Evolutionary conservation across 208 protist genomes (phyloP).

Genomic region (Crithidia brevicula): DNA sequence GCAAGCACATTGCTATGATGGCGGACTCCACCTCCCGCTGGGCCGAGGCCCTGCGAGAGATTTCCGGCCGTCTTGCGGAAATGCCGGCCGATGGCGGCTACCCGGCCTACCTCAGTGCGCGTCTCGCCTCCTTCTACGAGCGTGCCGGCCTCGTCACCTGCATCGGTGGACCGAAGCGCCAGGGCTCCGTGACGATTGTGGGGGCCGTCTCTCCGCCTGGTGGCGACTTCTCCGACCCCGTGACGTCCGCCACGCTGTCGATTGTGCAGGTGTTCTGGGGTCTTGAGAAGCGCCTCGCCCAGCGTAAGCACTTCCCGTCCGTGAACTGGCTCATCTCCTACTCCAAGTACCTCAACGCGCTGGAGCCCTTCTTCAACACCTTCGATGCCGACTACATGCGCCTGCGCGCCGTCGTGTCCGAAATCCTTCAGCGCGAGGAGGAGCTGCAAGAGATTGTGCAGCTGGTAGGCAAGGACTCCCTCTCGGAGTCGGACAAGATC

Average conservation of each 20-base stretch:
- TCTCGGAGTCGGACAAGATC: conserved; percentile 99
- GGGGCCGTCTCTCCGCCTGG: conserved; percentile 99
- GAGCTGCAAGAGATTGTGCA: conserved; percentile 99
- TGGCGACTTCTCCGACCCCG: conserved; percentile 99
- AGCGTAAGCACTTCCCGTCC: conserved; percentile 99
- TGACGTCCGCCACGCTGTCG: conserved; percentile 98
- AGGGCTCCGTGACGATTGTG: conserved; percentile 99
- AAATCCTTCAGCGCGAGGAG: conserved; percentile 99
- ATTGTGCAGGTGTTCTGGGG: conserved; percentile 99
- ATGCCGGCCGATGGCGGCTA: conserved; percentile 99
- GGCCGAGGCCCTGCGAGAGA: conserved; percentile 99
- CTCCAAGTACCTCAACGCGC: conserved; percentile 98
- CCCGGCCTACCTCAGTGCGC: conserved; percentile 99
- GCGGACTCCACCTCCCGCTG: conserved; percentile 99
- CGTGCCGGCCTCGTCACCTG: conserved; percentile 95
- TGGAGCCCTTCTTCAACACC: conserved; percentile 98
- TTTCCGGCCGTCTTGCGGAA: conserved; percentile 99
- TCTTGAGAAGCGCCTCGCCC: conserved; percentile 99
- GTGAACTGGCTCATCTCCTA: conserved; percentile 99
- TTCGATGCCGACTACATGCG: conserved; percentile 96
- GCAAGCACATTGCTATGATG: conserved; percentile 99
- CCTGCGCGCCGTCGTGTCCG: conserved; percentile 91
- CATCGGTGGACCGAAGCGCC: conserved; percentile 95
- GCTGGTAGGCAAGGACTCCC: conserved; percentile 99
- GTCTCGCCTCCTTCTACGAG: conserved; percentile 99